phyloP scores from a whole-genome alignment of 768 basidiomycete genomes.

The Pleurotus ostreatus region DNA sequence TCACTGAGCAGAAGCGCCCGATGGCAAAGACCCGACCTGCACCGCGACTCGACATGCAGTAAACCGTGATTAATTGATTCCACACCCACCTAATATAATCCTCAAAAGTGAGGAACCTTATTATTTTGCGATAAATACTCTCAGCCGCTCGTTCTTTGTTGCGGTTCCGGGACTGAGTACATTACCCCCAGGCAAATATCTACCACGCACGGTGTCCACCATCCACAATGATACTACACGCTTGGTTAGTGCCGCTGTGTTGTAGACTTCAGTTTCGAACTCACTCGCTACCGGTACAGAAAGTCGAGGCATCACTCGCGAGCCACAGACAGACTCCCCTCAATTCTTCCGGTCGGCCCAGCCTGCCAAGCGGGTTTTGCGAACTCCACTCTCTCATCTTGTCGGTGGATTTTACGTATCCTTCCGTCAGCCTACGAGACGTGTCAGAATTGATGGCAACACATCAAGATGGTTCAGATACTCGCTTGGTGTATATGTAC shows the following conservation, averaged over 20 bases:
- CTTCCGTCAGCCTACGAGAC: slow-evolving; percentile 64
- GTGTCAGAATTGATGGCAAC: background rate
- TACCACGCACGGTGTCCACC: slow-evolving; percentile 66
- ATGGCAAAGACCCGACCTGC: no score
- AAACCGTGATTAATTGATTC: no score
- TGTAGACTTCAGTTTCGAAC: slow-evolving; percentile 24
- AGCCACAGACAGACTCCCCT: slow-evolving; percentile 71
- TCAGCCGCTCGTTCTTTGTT: no score
- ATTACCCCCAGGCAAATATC: background rate
- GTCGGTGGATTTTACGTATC: slow-evolving; percentile 58
- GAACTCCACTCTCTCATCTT: slow-evolving; percentile 63
- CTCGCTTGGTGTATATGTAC: slow-evolving; percentile 65
- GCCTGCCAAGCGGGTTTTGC: slow-evolving; percentile 65
- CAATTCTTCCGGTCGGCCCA: slow-evolving; percentile 71
- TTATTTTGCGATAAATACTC: no score
- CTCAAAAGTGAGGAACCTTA: no score
- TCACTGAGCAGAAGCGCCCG: no score
- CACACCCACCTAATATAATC: no score
- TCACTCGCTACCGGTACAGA: slow-evolving; percentile 82
- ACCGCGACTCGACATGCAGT: no score
- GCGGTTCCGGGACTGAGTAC: no score
- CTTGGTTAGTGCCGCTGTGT: background rate
- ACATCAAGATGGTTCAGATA: background rate
- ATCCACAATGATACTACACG: slow-evolving; percentile 51
- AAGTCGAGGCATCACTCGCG: slow-evolving; percentile 71